phyloP scores from a whole-genome alignment of 805 yeast genomes.

The Komagataella phaffii region DNA sequence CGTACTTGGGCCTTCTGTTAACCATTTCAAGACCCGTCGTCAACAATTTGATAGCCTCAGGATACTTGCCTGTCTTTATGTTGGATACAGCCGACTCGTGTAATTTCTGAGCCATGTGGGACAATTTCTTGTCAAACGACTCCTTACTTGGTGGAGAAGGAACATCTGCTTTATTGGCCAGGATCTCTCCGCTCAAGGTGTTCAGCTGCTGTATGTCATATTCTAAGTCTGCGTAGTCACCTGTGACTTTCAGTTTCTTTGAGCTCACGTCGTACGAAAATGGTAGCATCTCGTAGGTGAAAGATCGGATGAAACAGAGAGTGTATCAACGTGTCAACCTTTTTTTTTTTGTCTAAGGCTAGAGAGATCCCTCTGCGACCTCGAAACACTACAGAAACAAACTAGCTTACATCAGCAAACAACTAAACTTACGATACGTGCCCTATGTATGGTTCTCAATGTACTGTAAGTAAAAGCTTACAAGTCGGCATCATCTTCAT shows the following conservation, averaged over 20 bases:
- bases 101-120: constrained; percentile 49
- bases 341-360: not conserved
- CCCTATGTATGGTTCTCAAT: not conserved
- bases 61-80: constrained; percentile 38
- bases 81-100: constrained; percentile 50
- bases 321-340: not conserved
- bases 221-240: constrained; percentile 12
- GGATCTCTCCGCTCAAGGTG: constrained; percentile 24
- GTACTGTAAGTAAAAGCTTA: constrained; percentile 23
- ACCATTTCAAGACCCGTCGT: constrained; percentile 57
- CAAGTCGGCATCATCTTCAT: constrained; percentile 99
- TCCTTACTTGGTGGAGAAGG: constrained; percentile 43
- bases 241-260: constrained; percentile 14
- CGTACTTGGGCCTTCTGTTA: constrained; percentile 56
- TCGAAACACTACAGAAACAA: not conserved
- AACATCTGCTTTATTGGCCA: constrained; percentile 30
- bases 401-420: not conserved
- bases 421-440: not conserved
- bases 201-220: constrained; percentile 21
- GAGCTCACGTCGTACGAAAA: constrained; percentile 16
- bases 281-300: constrained; percentile 7
- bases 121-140: constrained; percentile 37
- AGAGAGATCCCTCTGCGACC: not conserved
- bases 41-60: constrained; percentile 52
- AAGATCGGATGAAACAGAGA: not conserved